Evolutionary conservation across 306 rosid genomes (phyloP).

Genomic region (Quercus aquifolioides): DNA sequence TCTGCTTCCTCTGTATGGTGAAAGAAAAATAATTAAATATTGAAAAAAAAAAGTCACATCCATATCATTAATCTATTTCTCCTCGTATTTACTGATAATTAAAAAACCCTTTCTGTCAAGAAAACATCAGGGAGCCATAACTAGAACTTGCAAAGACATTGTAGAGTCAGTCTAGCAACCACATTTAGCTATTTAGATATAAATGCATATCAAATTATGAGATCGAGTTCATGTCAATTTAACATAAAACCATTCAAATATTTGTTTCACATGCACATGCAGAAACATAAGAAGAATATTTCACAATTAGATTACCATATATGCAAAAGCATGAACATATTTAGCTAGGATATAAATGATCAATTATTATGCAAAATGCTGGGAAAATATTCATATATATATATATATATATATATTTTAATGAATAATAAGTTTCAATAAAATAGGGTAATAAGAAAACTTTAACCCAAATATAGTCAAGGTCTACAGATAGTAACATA

Average conservation of each 20-base stretch:
- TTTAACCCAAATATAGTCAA: background rate
- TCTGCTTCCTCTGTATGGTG: constrained; percentile 61
- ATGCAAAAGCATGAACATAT: background rate
- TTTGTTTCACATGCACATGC: background rate
- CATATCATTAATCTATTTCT: background rate
- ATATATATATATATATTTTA: background rate
- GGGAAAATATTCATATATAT: background rate
- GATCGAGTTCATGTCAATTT: background rate
- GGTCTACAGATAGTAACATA: background rate
- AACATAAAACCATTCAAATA: background rate
- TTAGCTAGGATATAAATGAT: background rate
- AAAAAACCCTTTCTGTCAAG: background rate
- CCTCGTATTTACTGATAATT: background rate
- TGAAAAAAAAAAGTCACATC: constrained; percentile 8
- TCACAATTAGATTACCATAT: background rate
- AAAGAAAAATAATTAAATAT: background rate
- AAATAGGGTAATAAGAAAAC: background rate
- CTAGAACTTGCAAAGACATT: background rate
- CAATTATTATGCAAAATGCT: background rate
- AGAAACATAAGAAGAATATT: background rate
- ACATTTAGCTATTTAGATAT: background rate
- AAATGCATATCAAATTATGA: background rate
- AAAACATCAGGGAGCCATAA: background rate
- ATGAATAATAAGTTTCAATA: too few relatives aligned
- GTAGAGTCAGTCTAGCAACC: background rate